phyloP scores from a whole-genome alignment of 2,329 filamentous ascomycete genomes.

The Piedraia hortae region DNA sequence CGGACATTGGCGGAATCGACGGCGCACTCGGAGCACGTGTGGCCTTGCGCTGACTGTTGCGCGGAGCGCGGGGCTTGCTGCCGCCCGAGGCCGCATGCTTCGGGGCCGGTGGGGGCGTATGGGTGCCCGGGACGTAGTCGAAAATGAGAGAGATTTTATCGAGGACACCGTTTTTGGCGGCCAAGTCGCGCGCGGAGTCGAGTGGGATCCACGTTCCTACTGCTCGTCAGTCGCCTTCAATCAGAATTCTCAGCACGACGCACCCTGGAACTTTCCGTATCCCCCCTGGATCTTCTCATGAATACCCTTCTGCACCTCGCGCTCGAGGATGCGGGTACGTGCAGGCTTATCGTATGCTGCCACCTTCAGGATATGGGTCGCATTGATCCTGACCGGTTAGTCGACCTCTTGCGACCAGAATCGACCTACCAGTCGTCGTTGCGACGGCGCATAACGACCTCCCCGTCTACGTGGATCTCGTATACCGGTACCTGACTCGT shows the following conservation, averaged over 20 bases:
- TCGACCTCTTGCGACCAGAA: too few species aligned
- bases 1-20: constrained; percentile 2
- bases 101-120: constrained; percentile 76
- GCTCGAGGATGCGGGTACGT: constrained; percentile 75
- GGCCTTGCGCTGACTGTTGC: constrained; percentile 15
- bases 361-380: constrained; percentile 94
- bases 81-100: constrained; percentile 47
- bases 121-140: constrained; percentile 58
- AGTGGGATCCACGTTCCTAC: constrained; percentile 93
- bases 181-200: constrained; percentile 49
- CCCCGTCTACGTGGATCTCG: constrained; percentile 62
- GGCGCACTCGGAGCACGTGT: background rate
- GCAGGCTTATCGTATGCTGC: constrained; percentile 94
- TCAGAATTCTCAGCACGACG: background rate
- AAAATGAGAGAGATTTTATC: constrained; percentile 69
- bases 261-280: constrained; percentile 94
- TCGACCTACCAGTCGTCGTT: constrained; percentile 88
- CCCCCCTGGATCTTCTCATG: constrained; percentile 97
- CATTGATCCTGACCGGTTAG: too few species aligned
- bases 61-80: constrained; percentile 56
- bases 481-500: constrained; percentile 59
- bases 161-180: constrained; percentile 63
- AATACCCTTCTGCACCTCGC: constrained; percentile 84
- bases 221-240: constrained; percentile 1
- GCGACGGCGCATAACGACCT: constrained; percentile 89